Evolutionary conservation across 1,139 yeast species (phyloP).

Genomic region (Saccharomyces hybrid): DNA sequence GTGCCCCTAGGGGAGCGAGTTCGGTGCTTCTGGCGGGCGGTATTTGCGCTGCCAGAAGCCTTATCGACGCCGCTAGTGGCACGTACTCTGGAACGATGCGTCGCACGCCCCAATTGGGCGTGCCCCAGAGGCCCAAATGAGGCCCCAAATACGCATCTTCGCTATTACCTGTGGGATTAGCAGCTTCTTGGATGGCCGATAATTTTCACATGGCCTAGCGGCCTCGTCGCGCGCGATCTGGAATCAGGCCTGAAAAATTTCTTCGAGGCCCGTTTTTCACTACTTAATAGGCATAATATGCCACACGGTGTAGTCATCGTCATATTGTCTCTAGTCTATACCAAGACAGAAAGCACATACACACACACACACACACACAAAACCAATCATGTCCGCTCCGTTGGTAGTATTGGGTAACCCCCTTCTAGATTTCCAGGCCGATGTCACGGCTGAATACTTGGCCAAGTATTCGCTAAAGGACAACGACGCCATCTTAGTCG

Average conservation of each 20-base stretch:
- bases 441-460: conserved; percentile 61
- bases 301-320: neutral
- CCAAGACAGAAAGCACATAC: neutral
- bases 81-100: neutral
- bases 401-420: conserved; percentile 73
- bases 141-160: neutral
- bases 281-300: neutral
- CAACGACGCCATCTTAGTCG: conserved; percentile 90
- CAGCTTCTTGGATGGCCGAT: neutral
- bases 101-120: neutral
- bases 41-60: neutral
- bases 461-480: conserved; percentile 77
- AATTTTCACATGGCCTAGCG: neutral
- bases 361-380: neutral
- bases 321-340: neutral
- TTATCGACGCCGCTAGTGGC: neutral
- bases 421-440: conserved; percentile 80
- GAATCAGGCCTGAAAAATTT: neutral
- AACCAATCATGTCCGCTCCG: conserved; percentile 36
- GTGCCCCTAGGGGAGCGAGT: neutral
- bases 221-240: neutral
- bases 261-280: neutral
- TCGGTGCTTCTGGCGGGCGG: neutral
- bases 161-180: neutral
- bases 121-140: neutral